phyloP scores from a whole-genome alignment of 805 yeast species.

The Vanderwaltozyma tropicalis region DNA sequence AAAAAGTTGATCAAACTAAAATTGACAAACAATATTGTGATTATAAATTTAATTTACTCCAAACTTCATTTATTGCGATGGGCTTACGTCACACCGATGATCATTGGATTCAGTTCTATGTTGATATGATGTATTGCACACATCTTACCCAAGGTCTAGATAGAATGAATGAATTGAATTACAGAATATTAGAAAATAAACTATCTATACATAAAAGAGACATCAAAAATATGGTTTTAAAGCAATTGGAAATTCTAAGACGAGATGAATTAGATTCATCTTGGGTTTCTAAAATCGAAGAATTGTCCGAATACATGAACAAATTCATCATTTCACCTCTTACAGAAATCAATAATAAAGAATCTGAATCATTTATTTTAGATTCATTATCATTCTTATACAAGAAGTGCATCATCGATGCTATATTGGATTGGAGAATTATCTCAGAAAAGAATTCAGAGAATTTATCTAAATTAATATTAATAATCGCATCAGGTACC shows the following conservation, averaged over 20 bases:
- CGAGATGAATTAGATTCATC: constrained; percentile 16
- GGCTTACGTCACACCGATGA: constrained; percentile 8
- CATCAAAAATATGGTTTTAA: constrained; percentile 5
- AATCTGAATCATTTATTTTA: constrained; percentile 7
- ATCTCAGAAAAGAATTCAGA: constrained; percentile 27
- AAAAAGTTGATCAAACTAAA: constrained; percentile 7
- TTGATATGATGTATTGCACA: constrained; percentile 15
- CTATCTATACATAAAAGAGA: constrained; percentile 12
- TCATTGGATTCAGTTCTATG: constrained; percentile 24
- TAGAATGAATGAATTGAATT: constrained; percentile 17
- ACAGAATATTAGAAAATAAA: constrained; percentile 12
- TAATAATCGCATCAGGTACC: constrained; percentile 14
- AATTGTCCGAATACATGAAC: constrained; percentile 16
- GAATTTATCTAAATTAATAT: constrained; percentile 20
- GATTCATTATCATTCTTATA: constrained; percentile 15
- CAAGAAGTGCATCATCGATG: constrained; percentile 11
- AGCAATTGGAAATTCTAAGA: constrained; percentile 15
- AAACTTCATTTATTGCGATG: constrained; percentile 21
- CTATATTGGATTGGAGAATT: constrained; percentile 22
- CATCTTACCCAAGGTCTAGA: constrained; percentile 2
- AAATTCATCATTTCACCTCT: constrained; percentile 13
- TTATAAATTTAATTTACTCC: constrained; percentile 22
- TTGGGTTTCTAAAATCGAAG: constrained; percentile 14
- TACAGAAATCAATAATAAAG: constrained; percentile 6
- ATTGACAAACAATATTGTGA: constrained; percentile 10